Conservation (phyloP, 2,329 filamentous ascomycete species). For the Pseudohalonectria lignicola region DNA sequence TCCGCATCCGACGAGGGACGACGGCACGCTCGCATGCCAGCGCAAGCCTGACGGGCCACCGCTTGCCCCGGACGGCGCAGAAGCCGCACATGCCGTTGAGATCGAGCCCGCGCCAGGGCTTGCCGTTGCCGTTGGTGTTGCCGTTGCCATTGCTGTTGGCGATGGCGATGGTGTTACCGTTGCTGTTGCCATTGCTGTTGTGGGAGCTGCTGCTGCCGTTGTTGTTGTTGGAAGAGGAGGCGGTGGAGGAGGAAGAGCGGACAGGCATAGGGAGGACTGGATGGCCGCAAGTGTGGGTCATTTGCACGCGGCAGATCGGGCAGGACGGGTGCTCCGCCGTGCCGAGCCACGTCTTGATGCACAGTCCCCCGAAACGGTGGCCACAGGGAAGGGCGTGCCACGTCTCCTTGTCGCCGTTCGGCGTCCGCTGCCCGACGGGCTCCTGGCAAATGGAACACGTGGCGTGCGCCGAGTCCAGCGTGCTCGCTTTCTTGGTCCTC, state of each 20-base stretch:
- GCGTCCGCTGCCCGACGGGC: slow-evolving; percentile 22
- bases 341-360: slow-evolving; percentile 30
- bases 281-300: slow-evolving; percentile 20
- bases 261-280: slow-evolving; percentile 16
- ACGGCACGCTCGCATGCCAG: neutral
- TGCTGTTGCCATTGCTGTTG: no score
- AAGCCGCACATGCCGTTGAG: neutral
- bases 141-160: neutral
- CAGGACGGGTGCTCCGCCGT: slow-evolving; percentile 23
- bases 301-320: slow-evolving; percentile 25
- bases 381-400: slow-evolving; percentile 30
- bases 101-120: neutral
- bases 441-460: slow-evolving; percentile 32
- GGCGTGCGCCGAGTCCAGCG: no score
- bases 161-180: no score
- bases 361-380: slow-evolving; percentile 29
- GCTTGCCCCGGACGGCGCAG: neutral
- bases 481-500: neutral
- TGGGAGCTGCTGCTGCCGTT: neutral
- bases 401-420: slow-evolving; percentile 24
- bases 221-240: neutral
- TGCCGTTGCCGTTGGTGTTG: neutral
- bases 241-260: neutral
- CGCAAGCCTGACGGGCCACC: neutral
- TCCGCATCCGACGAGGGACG: neutral